Evolutionary conservation across 345 rosid species (phyloP).

Genomic region (Theobroma cacao): DNA sequence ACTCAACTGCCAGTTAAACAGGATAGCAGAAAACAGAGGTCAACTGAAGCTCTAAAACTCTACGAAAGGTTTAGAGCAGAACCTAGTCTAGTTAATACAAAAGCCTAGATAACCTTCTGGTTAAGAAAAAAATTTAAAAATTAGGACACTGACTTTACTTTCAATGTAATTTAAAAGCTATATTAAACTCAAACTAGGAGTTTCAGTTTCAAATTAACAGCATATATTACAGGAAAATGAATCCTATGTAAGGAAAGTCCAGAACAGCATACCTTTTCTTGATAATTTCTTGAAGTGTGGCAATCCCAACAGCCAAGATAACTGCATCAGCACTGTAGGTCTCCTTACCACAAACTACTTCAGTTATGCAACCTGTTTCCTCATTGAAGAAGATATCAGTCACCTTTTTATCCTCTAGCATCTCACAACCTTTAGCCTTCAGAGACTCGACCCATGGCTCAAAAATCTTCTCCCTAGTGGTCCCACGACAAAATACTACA

Average conservation of each 20-base stretch:
- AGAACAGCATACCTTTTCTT: conserved; percentile 40
- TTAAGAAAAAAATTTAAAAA: neutral
- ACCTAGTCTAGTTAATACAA: neutral
- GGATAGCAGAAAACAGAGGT: neutral
- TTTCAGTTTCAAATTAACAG: neutral
- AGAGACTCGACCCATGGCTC: conserved; percentile 47
- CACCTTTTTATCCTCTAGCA: conserved; percentile 34
- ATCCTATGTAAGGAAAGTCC: neutral
- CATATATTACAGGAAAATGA: neutral
- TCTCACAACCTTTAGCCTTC: conserved; percentile 42
- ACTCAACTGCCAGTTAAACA: conserved; percentile 27
- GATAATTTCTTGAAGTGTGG: conserved; percentile 48
- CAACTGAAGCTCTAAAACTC: conserved; percentile 1
- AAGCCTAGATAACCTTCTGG: neutral
- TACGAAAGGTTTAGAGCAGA: neutral
- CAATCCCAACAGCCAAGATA: conserved; percentile 50
- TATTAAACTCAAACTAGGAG: neutral
- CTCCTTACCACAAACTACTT: conserved; percentile 45
- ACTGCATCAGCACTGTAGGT: conserved; percentile 44
- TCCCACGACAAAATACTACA: conserved; percentile 46
- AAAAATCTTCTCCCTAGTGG: conserved; percentile 41
- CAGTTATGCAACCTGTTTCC: conserved; percentile 44
- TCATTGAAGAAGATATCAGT: conserved; percentile 35
- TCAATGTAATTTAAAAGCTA: neutral
- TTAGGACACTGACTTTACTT: neutral